Evolutionary conservation across 148 eudicot genomes (phyloP).

Genomic region (Beta vulgaris): DNA sequence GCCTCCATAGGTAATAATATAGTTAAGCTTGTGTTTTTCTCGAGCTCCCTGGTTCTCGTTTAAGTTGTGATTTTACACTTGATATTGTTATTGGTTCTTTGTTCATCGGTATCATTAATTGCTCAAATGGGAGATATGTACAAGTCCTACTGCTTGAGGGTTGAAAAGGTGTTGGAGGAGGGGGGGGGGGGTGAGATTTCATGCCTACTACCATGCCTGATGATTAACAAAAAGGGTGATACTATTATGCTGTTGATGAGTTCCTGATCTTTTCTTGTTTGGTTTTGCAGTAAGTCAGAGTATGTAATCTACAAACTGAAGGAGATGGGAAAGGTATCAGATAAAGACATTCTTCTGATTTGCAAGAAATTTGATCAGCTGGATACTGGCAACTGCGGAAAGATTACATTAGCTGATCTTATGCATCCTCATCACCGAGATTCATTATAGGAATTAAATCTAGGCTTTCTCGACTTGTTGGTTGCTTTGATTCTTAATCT

Average conservation of each 20-base stretch:
- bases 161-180: background rate
- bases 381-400: slow-evolving; percentile 78
- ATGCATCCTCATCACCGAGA: slow-evolving; percentile 47
- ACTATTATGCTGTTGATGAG: background rate
- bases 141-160: background rate
- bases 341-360: slow-evolving; percentile 72
- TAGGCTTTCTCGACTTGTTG: background rate
- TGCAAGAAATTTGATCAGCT: slow-evolving; percentile 77
- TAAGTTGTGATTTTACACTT: background rate
- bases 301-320: slow-evolving; percentile 96
- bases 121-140: background rate
- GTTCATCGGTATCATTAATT: background rate
- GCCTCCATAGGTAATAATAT: no score
- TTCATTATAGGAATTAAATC: background rate
- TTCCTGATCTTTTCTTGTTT: background rate
- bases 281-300: slow-evolving; percentile 77
- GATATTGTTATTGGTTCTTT: background rate
- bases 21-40: background rate
- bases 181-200: background rate
- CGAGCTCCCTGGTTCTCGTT: background rate
- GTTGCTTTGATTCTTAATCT: background rate
- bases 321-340: slow-evolving; percentile 88
- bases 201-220: background rate
- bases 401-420: slow-evolving; percentile 82
- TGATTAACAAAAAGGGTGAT: background rate